Percentiles rank a stretch among this genome's conserved stretches.
phyloP scores from a whole-genome alignment of 2,329 filamentous ascomycete species.

The Ophiostoma triangulosporum region DNA sequence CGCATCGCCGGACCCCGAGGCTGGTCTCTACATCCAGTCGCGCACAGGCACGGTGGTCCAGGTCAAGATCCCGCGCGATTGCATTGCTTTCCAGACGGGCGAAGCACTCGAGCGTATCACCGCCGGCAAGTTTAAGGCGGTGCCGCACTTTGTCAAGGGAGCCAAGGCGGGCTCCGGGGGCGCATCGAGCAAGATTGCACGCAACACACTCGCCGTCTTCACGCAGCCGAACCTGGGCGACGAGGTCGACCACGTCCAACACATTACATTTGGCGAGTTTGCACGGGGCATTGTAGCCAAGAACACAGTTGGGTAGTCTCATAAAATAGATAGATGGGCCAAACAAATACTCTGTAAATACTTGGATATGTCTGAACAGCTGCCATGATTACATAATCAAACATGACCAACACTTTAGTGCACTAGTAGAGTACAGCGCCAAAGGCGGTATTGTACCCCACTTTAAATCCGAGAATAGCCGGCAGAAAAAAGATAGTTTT shows the following conservation, averaged over 20 bases:
- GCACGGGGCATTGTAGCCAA: slow-evolving; percentile 47
- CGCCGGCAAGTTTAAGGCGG: slow-evolving; percentile 78
- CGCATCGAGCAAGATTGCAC: slow-evolving; percentile 38
- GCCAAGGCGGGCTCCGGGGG: slow-evolving; percentile 33
- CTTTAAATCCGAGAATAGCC: slow-evolving; percentile 6
- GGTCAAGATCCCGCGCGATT: slow-evolving; percentile 80
- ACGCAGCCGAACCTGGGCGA: slow-evolving; percentile 89
- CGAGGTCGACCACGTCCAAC: slow-evolving; percentile 54
- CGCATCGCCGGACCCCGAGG: slow-evolving; percentile 64
- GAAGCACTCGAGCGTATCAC: slow-evolving; percentile 88
- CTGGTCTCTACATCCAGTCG: slow-evolving; percentile 89
- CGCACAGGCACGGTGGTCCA: slow-evolving; percentile 73
- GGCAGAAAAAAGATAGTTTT: slow-evolving; percentile 8
- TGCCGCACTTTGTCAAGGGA: slow-evolving; percentile 88
- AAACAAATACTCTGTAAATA: too few relatives aligned
- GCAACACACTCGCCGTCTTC: slow-evolving; percentile 90
- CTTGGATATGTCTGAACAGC: too few relatives aligned
- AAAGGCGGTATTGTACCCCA: background rate
- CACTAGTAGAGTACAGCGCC: background rate
- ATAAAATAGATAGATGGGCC: too few relatives aligned
- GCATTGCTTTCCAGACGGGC: slow-evolving; percentile 91
- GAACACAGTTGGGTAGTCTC: slow-evolving; percentile 33
- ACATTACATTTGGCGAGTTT: slow-evolving; percentile 63
- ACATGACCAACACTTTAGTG: background rate
- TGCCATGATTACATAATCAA: too few relatives aligned